Conservation (phyloP, 805 yeast species). For the Candida taoyuanica region DNA sequence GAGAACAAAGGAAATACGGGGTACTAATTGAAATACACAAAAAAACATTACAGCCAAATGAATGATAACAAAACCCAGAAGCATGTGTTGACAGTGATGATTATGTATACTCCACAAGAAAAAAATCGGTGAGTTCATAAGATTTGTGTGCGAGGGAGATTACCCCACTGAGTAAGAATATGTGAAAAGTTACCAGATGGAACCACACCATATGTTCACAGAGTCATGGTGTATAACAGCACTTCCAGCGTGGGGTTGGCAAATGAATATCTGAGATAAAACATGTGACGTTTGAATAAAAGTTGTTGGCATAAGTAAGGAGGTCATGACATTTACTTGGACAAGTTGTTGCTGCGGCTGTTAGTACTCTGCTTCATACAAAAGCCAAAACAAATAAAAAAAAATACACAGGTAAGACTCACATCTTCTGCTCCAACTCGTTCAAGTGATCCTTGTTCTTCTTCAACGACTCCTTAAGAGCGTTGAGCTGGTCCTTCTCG, state of each 20-base stretch:
- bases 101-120: too few species aligned
- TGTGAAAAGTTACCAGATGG: too few species aligned
- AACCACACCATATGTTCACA: too few species aligned
- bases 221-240: background rate
- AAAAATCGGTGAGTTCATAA: too few species aligned
- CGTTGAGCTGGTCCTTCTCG: slow-evolving; percentile 81
- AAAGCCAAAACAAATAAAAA: background rate
- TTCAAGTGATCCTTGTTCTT: slow-evolving; percentile 65
- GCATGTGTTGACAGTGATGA: too few species aligned
- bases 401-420: slow-evolving; percentile 2
- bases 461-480: slow-evolving; percentile 70
- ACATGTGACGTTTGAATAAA: slow-evolving; percentile 1
- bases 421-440: slow-evolving; percentile 42
- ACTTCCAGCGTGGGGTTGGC: too few species aligned
- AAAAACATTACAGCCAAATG: too few species aligned
- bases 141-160: too few species aligned
- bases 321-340: slow-evolving; percentile 7
- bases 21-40: too few species aligned
- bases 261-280: background rate
- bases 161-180: too few species aligned
- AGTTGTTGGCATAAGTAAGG: background rate
- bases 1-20: too few species aligned
- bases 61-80: too few species aligned
- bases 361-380: background rate
- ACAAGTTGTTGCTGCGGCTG: slow-evolving; percentile 8